phyloP scores from a whole-genome alignment of 257 asterid genomes.

The Solanum okadae region DNA sequence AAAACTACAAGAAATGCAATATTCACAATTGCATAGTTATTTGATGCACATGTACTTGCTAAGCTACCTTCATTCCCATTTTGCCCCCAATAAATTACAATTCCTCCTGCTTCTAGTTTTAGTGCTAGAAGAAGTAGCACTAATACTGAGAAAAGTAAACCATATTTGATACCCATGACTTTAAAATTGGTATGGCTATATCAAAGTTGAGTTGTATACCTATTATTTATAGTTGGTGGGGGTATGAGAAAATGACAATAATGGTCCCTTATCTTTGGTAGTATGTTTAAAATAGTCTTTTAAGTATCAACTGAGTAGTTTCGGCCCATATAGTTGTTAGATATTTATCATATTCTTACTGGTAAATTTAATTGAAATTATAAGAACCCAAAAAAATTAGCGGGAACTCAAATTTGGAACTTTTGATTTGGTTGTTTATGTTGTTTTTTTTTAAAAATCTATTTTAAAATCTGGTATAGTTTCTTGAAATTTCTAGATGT shows the following conservation, averaged over 20 bases:
- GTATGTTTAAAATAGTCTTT: not conserved
- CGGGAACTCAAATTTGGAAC: not conserved
- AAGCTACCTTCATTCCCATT: constrained; percentile 63
- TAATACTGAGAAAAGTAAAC: not conserved
- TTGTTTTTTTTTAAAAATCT: not conserved
- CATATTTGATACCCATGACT: not conserved
- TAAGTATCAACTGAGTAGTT: not conserved
- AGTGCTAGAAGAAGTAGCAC: not conserved
- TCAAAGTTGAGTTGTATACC: not conserved
- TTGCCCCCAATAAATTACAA: constrained; percentile 80
- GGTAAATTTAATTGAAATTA: not conserved
- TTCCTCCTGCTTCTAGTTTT: constrained; percentile 24
- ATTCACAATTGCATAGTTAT: constrained; percentile 43
- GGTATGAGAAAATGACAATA: not conserved
- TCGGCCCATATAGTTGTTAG: not conserved
- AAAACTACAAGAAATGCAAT: constrained; percentile 51
- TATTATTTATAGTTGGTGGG: not conserved
- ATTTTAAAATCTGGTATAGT: not conserved
- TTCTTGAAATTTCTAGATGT: not conserved
- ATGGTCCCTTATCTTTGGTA: not conserved
- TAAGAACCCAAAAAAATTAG: not conserved
- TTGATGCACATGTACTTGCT: constrained; percentile 60
- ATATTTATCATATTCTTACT: not conserved
- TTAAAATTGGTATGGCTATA: not conserved
- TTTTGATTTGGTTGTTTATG: not conserved